Conservation (phyloP, 169 alveolate species). For the Babesia divergens region DNA sequence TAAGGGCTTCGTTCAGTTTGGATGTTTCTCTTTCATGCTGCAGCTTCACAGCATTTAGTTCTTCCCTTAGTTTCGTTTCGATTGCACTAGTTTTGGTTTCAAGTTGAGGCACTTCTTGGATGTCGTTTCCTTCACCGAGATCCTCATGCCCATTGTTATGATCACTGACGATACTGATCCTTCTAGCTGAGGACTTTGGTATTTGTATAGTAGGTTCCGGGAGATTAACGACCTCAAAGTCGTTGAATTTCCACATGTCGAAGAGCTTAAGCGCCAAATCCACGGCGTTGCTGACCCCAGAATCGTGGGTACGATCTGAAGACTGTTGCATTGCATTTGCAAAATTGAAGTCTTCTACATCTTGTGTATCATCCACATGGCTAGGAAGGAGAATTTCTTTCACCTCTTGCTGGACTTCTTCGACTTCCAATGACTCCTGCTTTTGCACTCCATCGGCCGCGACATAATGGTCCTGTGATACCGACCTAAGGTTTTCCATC, state of each 20-base stretch:
- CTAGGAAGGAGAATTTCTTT: background rate
- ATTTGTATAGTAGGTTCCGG: constrained; percentile 19
- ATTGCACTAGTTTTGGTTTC: background rate
- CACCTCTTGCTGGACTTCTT: background rate
- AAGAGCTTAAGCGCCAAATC: constrained; percentile 10
- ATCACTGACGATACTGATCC: background rate
- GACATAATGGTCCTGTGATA: constrained; percentile 19
- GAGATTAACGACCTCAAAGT: background rate
- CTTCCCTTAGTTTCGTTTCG: background rate
- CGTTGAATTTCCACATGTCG: constrained; percentile 10
- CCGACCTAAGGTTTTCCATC: constrained; percentile 11
- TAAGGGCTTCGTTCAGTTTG: constrained; percentile 2
- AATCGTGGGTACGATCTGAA: background rate
- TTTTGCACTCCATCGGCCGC: background rate
- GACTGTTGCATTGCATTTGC: background rate
- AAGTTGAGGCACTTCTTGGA: background rate
- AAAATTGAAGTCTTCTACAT: background rate
- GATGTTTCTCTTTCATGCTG: constrained; percentile 6
- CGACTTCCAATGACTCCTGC: background rate
- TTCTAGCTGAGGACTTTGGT: background rate
- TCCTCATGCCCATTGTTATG: background rate
- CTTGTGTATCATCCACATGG: background rate
- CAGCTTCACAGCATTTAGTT: background rate
- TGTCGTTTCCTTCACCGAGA: background rate
- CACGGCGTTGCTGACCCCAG: constrained; percentile 15